Percentiles rank a stretch among this genome's conserved stretches.
phyloP scores from a whole-genome alignment of 768 basidiomycete genomes.

The Cytidiella melzeri region DNA sequence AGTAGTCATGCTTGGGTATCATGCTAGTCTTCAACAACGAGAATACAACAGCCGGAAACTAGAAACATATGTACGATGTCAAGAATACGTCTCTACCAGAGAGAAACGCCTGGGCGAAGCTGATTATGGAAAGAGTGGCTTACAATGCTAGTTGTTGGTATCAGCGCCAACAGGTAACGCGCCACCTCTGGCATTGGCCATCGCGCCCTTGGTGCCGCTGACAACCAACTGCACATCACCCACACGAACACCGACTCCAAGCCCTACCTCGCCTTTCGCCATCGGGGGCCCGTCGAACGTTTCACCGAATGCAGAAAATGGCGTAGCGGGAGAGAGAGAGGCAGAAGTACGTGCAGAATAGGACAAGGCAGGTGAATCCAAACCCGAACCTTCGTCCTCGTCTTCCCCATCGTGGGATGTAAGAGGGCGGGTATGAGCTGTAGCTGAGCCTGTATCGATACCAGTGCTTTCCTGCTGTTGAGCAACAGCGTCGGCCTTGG shows the following conservation, averaged over 20 bases:
- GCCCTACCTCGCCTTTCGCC: neutral
- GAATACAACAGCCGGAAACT: no score
- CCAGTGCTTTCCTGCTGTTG: conserved; percentile 4
- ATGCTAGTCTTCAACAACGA: no score
- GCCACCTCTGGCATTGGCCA: no score
- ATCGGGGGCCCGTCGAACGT: conserved; percentile 18
- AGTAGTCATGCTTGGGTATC: no score
- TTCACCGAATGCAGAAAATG: conserved; percentile 24
- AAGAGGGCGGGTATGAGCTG: neutral
- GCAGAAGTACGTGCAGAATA: conserved; percentile 26
- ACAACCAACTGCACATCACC: neutral
- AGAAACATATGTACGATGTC: no score
- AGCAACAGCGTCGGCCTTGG: neutral
- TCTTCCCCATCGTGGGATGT: conserved; percentile 9
- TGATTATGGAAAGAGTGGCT: no score
- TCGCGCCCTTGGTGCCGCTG: neutral
- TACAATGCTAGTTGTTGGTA: no score
- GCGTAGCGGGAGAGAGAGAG: conserved; percentile 25
- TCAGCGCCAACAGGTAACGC: no score
- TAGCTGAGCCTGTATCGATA: conserved; percentile 6
- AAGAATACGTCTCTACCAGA: no score
- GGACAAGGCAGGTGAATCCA: conserved; percentile 26
- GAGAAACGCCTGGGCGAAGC: no score
- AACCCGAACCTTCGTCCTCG: conserved; percentile 17
- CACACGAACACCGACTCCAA: conserved; percentile 1